Evolutionary conservation across 2,329 filamentous ascomycete genomes (phyloP), one percentile per base, ranked within the genome.

Genomic region (Ceratocystis eucalypticola): DNA sequence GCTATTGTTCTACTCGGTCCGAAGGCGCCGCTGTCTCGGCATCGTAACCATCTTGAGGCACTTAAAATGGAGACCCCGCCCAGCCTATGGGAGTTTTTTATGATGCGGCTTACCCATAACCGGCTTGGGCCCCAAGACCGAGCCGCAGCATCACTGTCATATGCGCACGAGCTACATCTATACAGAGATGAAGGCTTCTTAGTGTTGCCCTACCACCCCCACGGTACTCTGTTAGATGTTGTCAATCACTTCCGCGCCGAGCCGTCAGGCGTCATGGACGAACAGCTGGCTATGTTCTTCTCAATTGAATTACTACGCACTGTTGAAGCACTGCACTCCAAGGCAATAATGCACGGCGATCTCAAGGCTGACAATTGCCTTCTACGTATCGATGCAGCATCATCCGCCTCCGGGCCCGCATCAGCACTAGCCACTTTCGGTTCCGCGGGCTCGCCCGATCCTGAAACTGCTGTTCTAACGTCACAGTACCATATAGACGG

Each of bases 321-420:
- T 0, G 83, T 96, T 2, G 94, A 97, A 77, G 87, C 88, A 0
- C 80, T 99, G 25, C 94, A 99, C 75, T 74, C 84, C 2, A 88
- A 88, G 70, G 83, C 85, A 2, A 80, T 99, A 67, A 79, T 97
- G 59, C 94, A 99, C 73, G 94, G 94, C 48, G 94, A 99, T 72
- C 81, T 99, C 70, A 99, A 99, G 77, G 86, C 89, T 1, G 94
- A 99, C 76, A 99, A 99, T 74, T 93, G 95, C 71, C 84, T 99
- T 1, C 84, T 97, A 3, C 89, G 94, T 4, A 85, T 97, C 22
- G 88, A 91, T 65, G 8, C 73, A 76, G 10, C 71, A 70, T 17
- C 72, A 71, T 78, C 77, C 3, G 37, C 37, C 41, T 45, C 22
- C 15, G 44, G 37, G 8, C 53, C 67, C 25, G 37, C 64, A 25